Evolutionary conservation across 371 early-diverging fungal species (phyloP).

Genomic region (Mortierella sp.): DNA sequence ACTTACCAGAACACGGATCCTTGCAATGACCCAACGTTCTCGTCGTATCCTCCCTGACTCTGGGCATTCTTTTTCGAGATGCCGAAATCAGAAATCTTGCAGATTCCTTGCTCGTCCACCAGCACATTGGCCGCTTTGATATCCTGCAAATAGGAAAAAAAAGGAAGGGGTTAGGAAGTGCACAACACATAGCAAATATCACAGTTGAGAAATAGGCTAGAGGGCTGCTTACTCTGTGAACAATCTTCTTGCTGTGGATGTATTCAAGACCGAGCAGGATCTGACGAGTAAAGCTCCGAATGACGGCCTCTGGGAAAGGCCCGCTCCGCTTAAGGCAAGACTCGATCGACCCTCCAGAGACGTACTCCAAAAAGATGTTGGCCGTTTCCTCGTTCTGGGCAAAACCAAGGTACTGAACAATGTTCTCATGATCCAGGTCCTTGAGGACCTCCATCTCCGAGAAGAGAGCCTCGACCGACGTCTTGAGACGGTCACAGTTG

Average conservation of each 20-base stretch:
- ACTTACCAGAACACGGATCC: slow-evolving; percentile 85
- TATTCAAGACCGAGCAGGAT: slow-evolving; percentile 90
- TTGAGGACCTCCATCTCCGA: slow-evolving; percentile 89
- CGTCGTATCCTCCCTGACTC: slow-evolving; percentile 58
- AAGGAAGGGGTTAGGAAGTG: neutral
- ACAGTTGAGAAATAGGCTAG: neutral
- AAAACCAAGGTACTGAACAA: slow-evolving; percentile 86
- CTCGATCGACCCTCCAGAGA: slow-evolving; percentile 86
- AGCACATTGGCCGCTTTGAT: slow-evolving; percentile 97
- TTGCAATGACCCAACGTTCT: slow-evolving; percentile 61
- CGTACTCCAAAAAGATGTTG: slow-evolving; percentile 95
- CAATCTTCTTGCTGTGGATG: slow-evolving; percentile 90
- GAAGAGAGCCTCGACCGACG: slow-evolving; percentile 72
- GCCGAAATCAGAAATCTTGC: slow-evolving; percentile 99
- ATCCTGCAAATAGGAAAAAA: slow-evolving; percentile 61
- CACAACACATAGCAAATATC: neutral
- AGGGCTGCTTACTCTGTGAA: slow-evolving; percentile 79
- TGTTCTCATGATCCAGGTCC: slow-evolving; percentile 85
- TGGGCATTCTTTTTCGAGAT: slow-evolving; percentile 86
- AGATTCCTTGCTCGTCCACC: slow-evolving; percentile 86
- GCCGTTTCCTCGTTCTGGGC: slow-evolving; percentile 73
- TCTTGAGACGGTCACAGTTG: slow-evolving; percentile 56
- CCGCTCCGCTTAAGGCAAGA: slow-evolving; percentile 79
- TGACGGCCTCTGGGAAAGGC: slow-evolving; percentile 78
- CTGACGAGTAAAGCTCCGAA: slow-evolving; percentile 89